Conservation (phyloP, 352 stramenopile species). For the Phytopythium kandeliae region DNA sequence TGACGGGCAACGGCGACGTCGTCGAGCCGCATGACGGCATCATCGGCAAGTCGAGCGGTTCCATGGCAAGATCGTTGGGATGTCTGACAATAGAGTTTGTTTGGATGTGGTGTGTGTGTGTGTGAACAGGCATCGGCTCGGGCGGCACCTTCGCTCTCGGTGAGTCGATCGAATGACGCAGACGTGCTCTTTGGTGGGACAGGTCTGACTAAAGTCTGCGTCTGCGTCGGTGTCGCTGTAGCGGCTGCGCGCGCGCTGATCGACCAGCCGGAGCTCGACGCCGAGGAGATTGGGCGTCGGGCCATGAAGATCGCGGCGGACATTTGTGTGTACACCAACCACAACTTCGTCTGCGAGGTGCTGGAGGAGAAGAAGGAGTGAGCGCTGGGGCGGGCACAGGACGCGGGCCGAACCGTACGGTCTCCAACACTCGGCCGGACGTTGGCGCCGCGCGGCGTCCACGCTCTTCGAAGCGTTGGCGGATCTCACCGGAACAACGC, state of each 20-base stretch:
- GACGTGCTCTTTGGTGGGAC: background rate
- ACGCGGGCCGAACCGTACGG: background rate
- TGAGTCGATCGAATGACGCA: conserved; percentile 19
- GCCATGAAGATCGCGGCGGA: conserved; percentile 96
- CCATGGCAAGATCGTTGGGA: background rate
- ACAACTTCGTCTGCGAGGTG: conserved; percentile 94
- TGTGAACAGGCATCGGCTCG: conserved; percentile 76
- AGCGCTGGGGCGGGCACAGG: background rate
- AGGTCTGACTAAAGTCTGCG: background rate
- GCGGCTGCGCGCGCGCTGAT: conserved; percentile 95
- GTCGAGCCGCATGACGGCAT: conserved; percentile 96
- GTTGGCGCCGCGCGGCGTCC: no score
- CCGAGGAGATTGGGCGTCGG: conserved; percentile 92
- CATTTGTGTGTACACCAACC: conserved; percentile 99
- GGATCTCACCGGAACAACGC: background rate
- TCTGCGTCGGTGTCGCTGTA: conserved; percentile 13
- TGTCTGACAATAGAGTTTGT: no score
- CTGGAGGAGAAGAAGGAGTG: conserved; percentile 63
- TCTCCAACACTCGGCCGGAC: background rate
- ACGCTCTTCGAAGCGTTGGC: no score
- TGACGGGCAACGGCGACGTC: conserved; percentile 98
- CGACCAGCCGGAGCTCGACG: conserved; percentile 89
- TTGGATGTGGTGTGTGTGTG: no score
- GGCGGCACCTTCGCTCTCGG: conserved; percentile 92
- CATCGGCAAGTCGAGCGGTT: conserved; percentile 43